phyloP scores from a whole-genome alignment of 345 rosid genomes.

The Moricandia moricandioides region DNA sequence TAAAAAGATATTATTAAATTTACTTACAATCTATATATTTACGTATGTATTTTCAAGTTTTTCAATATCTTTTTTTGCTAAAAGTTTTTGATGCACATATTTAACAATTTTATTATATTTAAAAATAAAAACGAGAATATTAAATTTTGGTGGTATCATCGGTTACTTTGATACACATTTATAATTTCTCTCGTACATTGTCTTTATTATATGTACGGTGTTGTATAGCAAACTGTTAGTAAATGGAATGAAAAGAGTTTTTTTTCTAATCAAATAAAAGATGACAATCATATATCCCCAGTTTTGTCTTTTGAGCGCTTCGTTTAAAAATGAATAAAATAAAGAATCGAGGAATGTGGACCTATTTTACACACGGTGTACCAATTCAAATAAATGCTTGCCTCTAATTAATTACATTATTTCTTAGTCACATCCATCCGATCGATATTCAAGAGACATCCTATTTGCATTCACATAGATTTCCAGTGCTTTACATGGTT shows the following conservation, averaged over 20 bases:
- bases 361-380: conserved; percentile 31
- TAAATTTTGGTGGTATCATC: neutral
- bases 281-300: neutral
- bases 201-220: neutral
- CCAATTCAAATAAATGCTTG: conserved; percentile 26
- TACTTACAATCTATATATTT: too few relatives aligned
- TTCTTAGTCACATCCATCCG: conserved; percentile 33
- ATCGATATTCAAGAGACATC: conserved; percentile 21
- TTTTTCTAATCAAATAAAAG: neutral
- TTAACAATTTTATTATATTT: too few relatives aligned
- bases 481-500: conserved; percentile 16
- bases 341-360: conserved; percentile 26
- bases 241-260: neutral
- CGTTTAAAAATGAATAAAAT: neutral
- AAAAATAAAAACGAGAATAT: neutral
- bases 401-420: conserved; percentile 27
- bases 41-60: too few relatives aligned
- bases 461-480: conserved; percentile 21
- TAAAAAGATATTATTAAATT: too few relatives aligned
- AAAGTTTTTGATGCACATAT: neutral
- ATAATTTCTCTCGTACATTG: neutral
- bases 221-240: neutral
- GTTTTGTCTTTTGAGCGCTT: conserved; percentile 5
- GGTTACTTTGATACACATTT: neutral
- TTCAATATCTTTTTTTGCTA: too few relatives aligned